Base-by-base conservation (phyloP, 805 yeast genomes). In the Yarrowia osloensis region DNA sequence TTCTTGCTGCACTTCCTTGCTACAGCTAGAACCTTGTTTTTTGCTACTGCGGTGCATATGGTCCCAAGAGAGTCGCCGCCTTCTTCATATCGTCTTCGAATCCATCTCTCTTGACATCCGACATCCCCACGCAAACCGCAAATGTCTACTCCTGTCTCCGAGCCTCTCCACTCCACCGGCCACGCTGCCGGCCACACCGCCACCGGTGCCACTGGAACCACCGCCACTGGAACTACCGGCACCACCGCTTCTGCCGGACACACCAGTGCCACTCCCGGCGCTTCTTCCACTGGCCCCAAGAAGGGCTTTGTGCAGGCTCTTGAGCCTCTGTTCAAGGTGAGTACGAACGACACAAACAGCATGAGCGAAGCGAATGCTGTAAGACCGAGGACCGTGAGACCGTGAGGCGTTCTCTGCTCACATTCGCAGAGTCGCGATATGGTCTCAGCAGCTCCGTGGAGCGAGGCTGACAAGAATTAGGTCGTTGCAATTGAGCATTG, bases 1-100 rank as follows among this genome's bases (percentile, higher is more conserved):
- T 21, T 29, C 55, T 29, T 31, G 55, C 55, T 50, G 57, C 57
- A 50, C 70, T 59, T 69, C 67, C 67, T 69, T 69, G 50, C 69
- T 69, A 28, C 70, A 22, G 68, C 65, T 44, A 59, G 59, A 49
- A 68, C 69, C 29, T 54, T 54, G n/a, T 49, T 21, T 24, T 22
- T 37, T 37, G 40, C 61, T 37, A 22, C 33, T 24, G 29, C 46
- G 29, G 29, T 24, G 49, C 49, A 24, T 44, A 24, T 44, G 21
- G 40, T 50, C 57, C 57, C 57, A 50, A 50, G 55, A 28, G 52
- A 49, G 31, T 4, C 57, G 57, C 40, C 57, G 40, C 40, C 57
- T 33, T 21, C 40, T 15, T 21, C 24, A 40, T 40, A 40, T 40
- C 24, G 24, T 40, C 46, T 21, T 11, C 7, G 26, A 19, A 19